Conservation (phyloP, 2,329 filamentous ascomycete genomes). For the Aspergillus sp. region DNA sequence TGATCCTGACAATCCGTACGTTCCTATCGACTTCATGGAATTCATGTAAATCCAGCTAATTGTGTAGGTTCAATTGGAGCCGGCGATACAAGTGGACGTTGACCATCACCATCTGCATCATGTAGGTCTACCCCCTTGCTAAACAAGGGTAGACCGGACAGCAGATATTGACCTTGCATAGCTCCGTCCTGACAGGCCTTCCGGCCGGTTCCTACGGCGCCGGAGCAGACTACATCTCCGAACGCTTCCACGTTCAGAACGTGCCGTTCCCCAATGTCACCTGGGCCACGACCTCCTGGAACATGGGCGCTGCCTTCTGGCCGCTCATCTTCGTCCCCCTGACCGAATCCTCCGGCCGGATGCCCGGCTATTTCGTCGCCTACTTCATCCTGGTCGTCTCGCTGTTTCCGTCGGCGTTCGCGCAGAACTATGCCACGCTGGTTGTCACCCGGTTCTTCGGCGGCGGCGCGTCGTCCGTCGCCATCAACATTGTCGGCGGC, state of each 20-base stretch:
- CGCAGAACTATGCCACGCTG: constrained; percentile 45
- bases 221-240: constrained; percentile 28
- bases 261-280: constrained; percentile 30
- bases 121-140: constrained; percentile 22
- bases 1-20: constrained; percentile 31
- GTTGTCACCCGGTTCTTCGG: constrained; percentile 45
- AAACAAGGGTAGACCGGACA: too few species aligned
- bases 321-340: constrained; percentile 35
- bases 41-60: background rate
- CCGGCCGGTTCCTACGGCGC: constrained; percentile 42
- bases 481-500: constrained; percentile 40
- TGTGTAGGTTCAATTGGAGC: constrained; percentile 41
- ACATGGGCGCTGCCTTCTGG: constrained; percentile 40
- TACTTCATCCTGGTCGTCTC: constrained; percentile 43
- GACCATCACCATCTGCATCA: constrained; percentile 43
- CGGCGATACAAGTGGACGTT: constrained; percentile 40
- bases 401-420: constrained; percentile 42
- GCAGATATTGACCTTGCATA: constrained; percentile 4
- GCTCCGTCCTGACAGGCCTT: constrained; percentile 41
- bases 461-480: constrained; percentile 42
- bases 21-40: background rate
- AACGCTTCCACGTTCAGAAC: constrained; percentile 32
- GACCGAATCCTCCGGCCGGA: constrained; percentile 43
- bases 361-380: constrained; percentile 43
- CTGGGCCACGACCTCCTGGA: constrained; percentile 36